Conservation (phyloP, 75 land plant species). For the Pinus tabuliformis region DNA sequence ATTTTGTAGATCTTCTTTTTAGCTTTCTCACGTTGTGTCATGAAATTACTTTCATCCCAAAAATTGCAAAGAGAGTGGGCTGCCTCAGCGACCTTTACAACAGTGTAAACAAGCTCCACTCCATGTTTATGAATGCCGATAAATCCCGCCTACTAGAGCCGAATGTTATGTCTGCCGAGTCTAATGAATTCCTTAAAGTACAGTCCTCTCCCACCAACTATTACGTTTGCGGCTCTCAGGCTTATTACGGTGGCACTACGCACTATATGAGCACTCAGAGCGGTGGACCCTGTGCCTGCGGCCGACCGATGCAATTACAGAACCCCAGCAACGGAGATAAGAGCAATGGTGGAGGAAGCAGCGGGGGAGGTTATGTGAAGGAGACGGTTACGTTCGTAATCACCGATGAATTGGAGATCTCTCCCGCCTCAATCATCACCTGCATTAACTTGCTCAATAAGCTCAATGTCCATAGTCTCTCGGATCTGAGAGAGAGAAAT, state of each 20-base stretch:
- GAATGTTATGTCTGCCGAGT: background rate
- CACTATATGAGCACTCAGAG: background rate
- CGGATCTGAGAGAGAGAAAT: background rate
- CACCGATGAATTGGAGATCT: background rate
- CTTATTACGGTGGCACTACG: background rate
- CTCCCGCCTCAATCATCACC: background rate
- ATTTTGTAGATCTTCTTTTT: background rate
- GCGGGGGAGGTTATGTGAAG: background rate
- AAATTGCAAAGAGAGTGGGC: background rate
- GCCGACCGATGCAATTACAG: background rate
- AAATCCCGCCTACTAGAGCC: background rate
- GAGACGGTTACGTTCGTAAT: background rate
- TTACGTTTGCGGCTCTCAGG: background rate
- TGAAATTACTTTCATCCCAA: background rate
- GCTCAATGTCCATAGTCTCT: background rate
- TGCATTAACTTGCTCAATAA: slow-evolving; percentile 1
- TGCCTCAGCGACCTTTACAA: background rate
- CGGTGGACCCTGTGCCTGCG: background rate
- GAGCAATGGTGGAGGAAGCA: background rate
- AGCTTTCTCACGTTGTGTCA: background rate
- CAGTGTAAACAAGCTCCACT: background rate
- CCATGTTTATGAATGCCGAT: background rate
- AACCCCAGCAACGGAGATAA: background rate
- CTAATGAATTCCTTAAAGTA: background rate
- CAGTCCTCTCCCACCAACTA: too few species aligned